Conservation (phyloP, 768 basidiomycete species). For the Mycena pura region DNA sequence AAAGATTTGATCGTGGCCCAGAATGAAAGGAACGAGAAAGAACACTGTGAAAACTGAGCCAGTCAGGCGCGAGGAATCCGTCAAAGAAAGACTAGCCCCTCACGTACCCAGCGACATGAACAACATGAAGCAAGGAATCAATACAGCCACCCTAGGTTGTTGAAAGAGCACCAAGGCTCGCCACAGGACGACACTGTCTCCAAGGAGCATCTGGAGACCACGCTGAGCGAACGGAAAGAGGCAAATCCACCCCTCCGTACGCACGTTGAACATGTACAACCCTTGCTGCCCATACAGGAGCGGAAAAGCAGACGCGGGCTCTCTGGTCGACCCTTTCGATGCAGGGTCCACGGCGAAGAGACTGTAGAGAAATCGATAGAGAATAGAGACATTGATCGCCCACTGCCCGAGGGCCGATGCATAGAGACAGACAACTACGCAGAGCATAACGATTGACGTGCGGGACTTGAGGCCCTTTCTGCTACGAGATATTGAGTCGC, state of each 20-base stretch:
- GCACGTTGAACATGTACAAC: slow-evolving; percentile 19
- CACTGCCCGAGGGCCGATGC: slow-evolving; percentile 3
- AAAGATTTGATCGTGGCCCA: too few relatives aligned
- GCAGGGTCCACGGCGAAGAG: neutral
- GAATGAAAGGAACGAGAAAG: too few relatives aligned
- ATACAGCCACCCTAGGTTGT: neutral
- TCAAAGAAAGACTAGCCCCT: too few relatives aligned
- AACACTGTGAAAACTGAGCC: too few relatives aligned
- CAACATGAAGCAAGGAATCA: slow-evolving; percentile 7
- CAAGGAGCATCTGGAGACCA: slow-evolving; percentile 13
- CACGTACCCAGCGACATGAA: slow-evolving; percentile 17
- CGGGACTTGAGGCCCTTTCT: slow-evolving; percentile 1
- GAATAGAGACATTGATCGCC: slow-evolving; percentile 6
- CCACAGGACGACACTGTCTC: slow-evolving; percentile 22
- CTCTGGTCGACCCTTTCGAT: neutral
- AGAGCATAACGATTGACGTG: neutral
- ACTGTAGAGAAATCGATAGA: too few relatives aligned
- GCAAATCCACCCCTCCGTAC: neutral
- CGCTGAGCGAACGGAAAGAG: neutral
- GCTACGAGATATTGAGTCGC: neutral
- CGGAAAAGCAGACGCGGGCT: neutral
- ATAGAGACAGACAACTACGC: neutral
- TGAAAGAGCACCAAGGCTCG: slow-evolving; percentile 19
- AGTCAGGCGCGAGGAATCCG: too few relatives aligned
- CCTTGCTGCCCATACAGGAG: slow-evolving; percentile 7